Evolutionary conservation across 805 yeast species (phyloP).

Genomic region (Candida koratica): DNA sequence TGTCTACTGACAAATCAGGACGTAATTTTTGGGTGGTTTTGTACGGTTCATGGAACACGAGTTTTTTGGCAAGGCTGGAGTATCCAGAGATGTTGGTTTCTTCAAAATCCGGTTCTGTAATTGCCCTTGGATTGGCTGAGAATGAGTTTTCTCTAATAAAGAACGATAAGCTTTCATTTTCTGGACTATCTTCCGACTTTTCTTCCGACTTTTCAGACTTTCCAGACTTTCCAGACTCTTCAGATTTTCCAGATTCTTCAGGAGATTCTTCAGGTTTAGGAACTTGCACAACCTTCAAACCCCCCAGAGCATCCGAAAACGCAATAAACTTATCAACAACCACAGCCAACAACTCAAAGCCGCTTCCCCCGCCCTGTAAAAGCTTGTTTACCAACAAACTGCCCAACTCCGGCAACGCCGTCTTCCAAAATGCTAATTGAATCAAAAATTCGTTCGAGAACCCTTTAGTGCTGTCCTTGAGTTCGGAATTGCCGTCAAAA

Average conservation of each 20-base stretch:
- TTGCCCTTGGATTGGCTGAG: conserved; percentile 54
- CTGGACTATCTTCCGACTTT: conserved; percentile 21
- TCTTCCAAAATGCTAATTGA: conserved; percentile 79
- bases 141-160: conserved; percentile 65
- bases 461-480: conserved; percentile 58
- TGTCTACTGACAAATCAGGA: conserved; percentile 85
- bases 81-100: conserved; percentile 37
- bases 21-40: conserved; percentile 56
- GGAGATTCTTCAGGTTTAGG: conserved; percentile 2
- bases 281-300: conserved; percentile 27
- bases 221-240: too few species aligned
- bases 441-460: conserved; percentile 69
- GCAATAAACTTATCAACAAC: conserved; percentile 64
- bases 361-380: conserved; percentile 76
- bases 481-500: conserved; percentile 56
- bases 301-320: conserved; percentile 47
- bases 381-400: conserved; percentile 72
- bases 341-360: conserved; percentile 73
- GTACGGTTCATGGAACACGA: conserved; percentile 81
- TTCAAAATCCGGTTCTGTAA: conserved; percentile 28
- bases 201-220: conserved; percentile 17
- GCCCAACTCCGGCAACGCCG: conserved; percentile 56
- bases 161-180: conserved; percentile 36
- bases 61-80: conserved; percentile 58
- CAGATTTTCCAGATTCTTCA: too few species aligned